These are phyloP conservation scores for Ustilago bromivora DNA, from an alignment of 1,284 basidiomycete genomes.

Conservation along the genomic window DNA sequence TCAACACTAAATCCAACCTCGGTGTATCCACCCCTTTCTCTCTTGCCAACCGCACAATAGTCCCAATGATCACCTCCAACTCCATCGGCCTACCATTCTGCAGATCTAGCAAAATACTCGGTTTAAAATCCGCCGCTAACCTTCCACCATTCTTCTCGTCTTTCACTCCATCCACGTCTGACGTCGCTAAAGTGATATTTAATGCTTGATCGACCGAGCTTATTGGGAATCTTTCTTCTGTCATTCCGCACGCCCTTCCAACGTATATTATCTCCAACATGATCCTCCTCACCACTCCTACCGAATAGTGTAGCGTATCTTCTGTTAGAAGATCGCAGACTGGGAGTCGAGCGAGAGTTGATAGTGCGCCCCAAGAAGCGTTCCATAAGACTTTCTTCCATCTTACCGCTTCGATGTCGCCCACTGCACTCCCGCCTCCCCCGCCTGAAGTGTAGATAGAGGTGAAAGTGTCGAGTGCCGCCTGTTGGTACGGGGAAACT, in stretches of 20 bases:
- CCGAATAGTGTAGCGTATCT: slow-evolving; percentile 67
- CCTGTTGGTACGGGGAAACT: slow-evolving; percentile 50
- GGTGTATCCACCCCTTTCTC: slow-evolving; percentile 53
- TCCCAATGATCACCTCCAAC: slow-evolving; percentile 58
- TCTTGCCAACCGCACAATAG: slow-evolving; percentile 52
- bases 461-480: slow-evolving; percentile 67
- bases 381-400: slow-evolving; percentile 72
- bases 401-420: slow-evolving; percentile 72
- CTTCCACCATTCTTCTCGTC: slow-evolving; percentile 15
- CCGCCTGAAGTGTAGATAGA: slow-evolving; percentile 70
- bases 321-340: slow-evolving; percentile 70
- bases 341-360: slow-evolving; percentile 71
- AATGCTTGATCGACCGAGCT: slow-evolving; percentile 51
- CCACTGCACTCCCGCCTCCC: slow-evolving; percentile 67
- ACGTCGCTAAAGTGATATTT: slow-evolving; percentile 44
- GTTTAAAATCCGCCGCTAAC: slow-evolving; percentile 55
- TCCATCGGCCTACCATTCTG: slow-evolving; percentile 65
- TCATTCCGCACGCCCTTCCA: slow-evolving; percentile 67
- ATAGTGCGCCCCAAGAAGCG: slow-evolving; percentile 64
- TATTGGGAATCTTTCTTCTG: slow-evolving; percentile 50
- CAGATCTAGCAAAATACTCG: slow-evolving; percentile 61
- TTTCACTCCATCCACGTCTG: slow-evolving; percentile 3
- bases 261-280: slow-evolving; percentile 71
- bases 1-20: slow-evolving; percentile 59
- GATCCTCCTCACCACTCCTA: slow-evolving; percentile 69